Percentiles rank a stretch among this genome's conserved stretches.
phyloP scores from a whole-genome alignment of 352 stramenopile genomes.

The Peronospora destructor region DNA sequence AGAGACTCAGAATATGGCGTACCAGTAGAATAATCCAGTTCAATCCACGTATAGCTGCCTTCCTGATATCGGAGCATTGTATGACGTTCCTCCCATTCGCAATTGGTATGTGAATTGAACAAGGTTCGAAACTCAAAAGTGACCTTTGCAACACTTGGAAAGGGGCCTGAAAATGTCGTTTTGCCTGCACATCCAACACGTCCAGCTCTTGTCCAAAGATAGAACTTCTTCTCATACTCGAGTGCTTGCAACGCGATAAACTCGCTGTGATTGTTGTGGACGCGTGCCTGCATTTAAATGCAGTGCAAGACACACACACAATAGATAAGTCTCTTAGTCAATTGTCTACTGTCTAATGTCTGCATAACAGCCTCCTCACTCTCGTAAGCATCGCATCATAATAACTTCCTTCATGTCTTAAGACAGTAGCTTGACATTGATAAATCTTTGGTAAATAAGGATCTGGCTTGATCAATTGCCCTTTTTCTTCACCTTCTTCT shows the following conservation, averaged over 20 bases:
- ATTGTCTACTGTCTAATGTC: neutral
- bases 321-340: constrained; percentile 8
- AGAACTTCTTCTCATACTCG: constrained; percentile 39
- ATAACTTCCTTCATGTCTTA: constrained; percentile 32
- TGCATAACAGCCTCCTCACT: too few species aligned
- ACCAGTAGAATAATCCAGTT: constrained; percentile 49
- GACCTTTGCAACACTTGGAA: constrained; percentile 30
- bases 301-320: constrained; percentile 12
- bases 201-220: constrained; percentile 45
- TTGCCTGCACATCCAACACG: constrained; percentile 41
- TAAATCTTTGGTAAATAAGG: constrained; percentile 43
- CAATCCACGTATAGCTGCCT: constrained; percentile 69
- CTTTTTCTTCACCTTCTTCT: constrained; percentile 17
- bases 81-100: constrained; percentile 50
- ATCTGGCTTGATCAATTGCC: constrained; percentile 42
- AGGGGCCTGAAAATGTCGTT: constrained; percentile 38
- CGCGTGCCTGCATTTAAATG: constrained; percentile 31
- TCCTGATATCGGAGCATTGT: constrained; percentile 38
- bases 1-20: constrained; percentile 39
- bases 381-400: constrained; percentile 63
- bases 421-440: constrained; percentile 31
- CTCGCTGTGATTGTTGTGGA: constrained; percentile 58
- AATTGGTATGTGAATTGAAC: constrained; percentile 46
- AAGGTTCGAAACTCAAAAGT: constrained; percentile 40
- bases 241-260: constrained; percentile 62